Conservation (phyloP, 1,284 basidiomycete genomes). For the Cerioporus squamosus region DNA sequence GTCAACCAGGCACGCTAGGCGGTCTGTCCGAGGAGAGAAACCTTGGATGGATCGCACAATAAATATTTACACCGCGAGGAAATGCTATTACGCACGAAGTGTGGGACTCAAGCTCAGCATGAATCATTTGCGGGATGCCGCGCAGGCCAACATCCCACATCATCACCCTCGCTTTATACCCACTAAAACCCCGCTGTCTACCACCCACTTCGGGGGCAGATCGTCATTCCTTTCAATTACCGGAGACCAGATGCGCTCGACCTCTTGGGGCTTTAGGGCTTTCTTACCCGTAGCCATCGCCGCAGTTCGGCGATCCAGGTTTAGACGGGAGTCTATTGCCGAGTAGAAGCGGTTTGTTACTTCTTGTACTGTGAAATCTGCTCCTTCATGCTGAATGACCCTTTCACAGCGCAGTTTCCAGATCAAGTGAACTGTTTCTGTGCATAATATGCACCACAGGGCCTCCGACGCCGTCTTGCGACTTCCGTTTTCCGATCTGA, state of each 20-base stretch:
- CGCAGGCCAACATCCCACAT: not conserved
- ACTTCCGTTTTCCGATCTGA: not conserved
- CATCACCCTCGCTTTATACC: conserved; percentile 21
- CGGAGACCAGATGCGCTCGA: conserved; percentile 6
- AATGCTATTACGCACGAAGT: conserved; percentile 20
- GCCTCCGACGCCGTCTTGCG: conserved; percentile 3
- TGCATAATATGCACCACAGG: conserved; percentile 34
- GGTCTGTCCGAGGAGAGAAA: not conserved
- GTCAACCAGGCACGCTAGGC: not conserved
- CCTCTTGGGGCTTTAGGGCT: not conserved
- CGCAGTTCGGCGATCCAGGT: conserved; percentile 3
- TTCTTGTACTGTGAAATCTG: not conserved
- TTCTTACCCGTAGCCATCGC: not conserved
- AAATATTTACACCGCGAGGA: not conserved
- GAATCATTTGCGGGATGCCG: not conserved
- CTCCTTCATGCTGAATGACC: conserved; percentile 17
- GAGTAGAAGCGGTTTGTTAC: conserved; percentile 12
- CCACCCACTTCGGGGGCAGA: conserved; percentile 9
- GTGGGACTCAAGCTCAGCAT: conserved; percentile 13
- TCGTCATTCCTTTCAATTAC: not conserved
- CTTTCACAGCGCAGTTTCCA: conserved; percentile 36
- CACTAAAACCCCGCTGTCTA: conserved; percentile 27
- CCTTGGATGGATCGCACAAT: no score
- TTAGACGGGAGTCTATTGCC: not conserved
- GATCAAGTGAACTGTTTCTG: conserved; percentile 36